Base-by-base conservation (phyloP, 2,329 filamentous ascomycete genomes). In the Xylaria sp. region DNA sequence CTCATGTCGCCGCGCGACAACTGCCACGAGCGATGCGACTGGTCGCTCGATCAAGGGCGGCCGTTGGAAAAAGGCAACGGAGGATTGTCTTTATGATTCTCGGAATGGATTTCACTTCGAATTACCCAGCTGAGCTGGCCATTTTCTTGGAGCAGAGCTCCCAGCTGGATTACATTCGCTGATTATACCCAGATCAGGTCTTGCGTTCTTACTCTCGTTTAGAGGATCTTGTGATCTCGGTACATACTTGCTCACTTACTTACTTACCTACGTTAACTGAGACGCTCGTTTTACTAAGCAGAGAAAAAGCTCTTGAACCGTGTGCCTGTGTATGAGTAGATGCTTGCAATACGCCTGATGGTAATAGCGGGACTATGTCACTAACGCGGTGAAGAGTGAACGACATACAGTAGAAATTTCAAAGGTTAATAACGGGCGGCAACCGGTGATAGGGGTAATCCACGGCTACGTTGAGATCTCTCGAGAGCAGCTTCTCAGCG, bases 141-240 rank as follows among this genome's bases (percentile, higher is more conserved):
- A 69, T 56, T 65, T 66, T 58, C 20, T 70, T 25, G 66, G 63
- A 46, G 28, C 46, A 34, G 68, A 66, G 51, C 20, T 37, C 20
- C 51, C 51, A 39, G 20, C 18, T 39, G 18, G 18, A 7, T 48
- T 64, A 20, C 28, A 37, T 50, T n/a, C 39, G 20, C 25, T 34
- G 20, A 13, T 44, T 46, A 4, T 54, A 32, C 44, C 13, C 28
- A n/a, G 46, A 13, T 34, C 5, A 50, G 5, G 7, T 37, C 25
- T 34, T 69, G 44, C 9, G 39, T 75, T 48, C 51, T 44, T 23
- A 46, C 62, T 23, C 20, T 65, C 32, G 54, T 32, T 32, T 65
- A 51, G 44, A 18, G 34, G 34, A 20, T 48, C 3, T 58, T 48
- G 20, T 7, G 32, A 46, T 10, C n/a, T 63, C 23, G 34, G 44